These are phyloP conservation scores for Actinomortierella wolfii DNA, from an alignment of 371 early-diverging fungal genomes.

Conservation along the genomic window DNA sequence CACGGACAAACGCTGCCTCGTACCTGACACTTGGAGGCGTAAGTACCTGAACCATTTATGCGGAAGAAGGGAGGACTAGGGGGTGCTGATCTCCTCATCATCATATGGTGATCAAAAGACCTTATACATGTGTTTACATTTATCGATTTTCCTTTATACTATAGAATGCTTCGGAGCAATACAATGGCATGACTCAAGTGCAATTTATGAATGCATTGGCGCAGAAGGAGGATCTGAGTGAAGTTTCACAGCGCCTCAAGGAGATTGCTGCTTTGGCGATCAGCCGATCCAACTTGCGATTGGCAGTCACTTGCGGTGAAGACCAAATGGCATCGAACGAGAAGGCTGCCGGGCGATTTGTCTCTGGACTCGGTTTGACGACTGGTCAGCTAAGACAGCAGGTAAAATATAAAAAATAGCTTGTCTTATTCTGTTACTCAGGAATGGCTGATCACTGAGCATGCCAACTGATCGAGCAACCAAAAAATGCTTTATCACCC, in stretches of 20 bases:
- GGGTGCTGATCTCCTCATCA: too few relatives aligned
- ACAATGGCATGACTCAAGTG: slow-evolving; percentile 82
- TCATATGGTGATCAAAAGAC: too few relatives aligned
- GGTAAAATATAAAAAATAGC: too few relatives aligned
- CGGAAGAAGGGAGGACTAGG: too few relatives aligned
- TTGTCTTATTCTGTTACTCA: too few relatives aligned
- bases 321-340: slow-evolving; percentile 66
- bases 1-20: slow-evolving; percentile 74
- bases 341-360: slow-evolving; percentile 54
- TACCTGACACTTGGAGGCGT: slow-evolving; percentile 64
- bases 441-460: too few relatives aligned
- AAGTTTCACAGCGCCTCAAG: slow-evolving; percentile 66
- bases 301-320: slow-evolving; percentile 71
- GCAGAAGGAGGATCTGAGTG: slow-evolving; percentile 58
- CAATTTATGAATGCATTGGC: slow-evolving; percentile 77
- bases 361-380: slow-evolving; percentile 48
- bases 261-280: slow-evolving; percentile 59
- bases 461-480: too few relatives aligned
- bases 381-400: too few relatives aligned
- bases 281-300: slow-evolving; percentile 62
- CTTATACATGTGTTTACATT: too few relatives aligned
- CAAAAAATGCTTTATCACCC: too few relatives aligned
- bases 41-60: slow-evolving; percentile 10
- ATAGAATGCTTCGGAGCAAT: slow-evolving; percentile 54
- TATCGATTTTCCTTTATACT: slow-evolving; percentile 2